Conservation (phyloP, 2,329 filamentous ascomycete genomes). For the Anisogramma anomala region DNA sequence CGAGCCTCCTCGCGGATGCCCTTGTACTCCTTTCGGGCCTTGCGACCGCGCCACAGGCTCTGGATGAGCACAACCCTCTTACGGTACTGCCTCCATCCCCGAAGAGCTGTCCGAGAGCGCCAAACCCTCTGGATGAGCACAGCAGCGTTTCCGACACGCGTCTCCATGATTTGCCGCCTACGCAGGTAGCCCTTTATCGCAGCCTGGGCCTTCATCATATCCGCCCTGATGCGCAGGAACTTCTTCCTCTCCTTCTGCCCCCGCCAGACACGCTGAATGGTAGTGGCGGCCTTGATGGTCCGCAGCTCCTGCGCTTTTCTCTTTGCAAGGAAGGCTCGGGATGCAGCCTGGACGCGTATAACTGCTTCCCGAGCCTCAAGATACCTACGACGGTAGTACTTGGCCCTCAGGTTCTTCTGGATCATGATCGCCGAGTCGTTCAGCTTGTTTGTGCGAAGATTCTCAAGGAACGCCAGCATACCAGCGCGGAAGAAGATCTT, state of each 20-base stretch:
- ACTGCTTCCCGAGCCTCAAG: conserved; percentile 76
- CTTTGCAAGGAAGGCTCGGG: conserved; percentile 67
- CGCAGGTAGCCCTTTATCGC: conserved; percentile 84
- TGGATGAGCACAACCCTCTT: conserved; percentile 83
- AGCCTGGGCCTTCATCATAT: conserved; percentile 81
- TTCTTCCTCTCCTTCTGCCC: conserved; percentile 79
- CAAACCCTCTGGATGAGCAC: conserved; percentile 83
- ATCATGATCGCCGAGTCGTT: conserved; percentile 96
- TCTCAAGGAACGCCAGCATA: conserved; percentile 97
- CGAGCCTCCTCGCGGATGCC: conserved; percentile 84
- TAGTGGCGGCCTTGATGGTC: conserved; percentile 75
- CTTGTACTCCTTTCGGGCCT: conserved; percentile 78
- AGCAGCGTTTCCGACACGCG: conserved; percentile 82
- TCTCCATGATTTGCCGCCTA: conserved; percentile 87
- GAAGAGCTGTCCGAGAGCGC: conserved; percentile 68
- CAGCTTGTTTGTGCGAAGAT: conserved; percentile 76
- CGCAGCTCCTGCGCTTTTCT: conserved; percentile 69
- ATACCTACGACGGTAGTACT: conserved; percentile 88
- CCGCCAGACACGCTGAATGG: conserved; percentile 90
- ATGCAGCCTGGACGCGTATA: conserved; percentile 65
- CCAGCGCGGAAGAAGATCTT: conserved; percentile 99
- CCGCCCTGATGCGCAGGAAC: conserved; percentile 66
- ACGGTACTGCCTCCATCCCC: conserved; percentile 77
- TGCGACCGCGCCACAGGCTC: conserved; percentile 80
- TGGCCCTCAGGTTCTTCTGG: conserved; percentile 92